Evolutionary conservation across 1,284 basidiomycete species (phyloP).

Genomic region (Moesziomyces sp.): DNA sequence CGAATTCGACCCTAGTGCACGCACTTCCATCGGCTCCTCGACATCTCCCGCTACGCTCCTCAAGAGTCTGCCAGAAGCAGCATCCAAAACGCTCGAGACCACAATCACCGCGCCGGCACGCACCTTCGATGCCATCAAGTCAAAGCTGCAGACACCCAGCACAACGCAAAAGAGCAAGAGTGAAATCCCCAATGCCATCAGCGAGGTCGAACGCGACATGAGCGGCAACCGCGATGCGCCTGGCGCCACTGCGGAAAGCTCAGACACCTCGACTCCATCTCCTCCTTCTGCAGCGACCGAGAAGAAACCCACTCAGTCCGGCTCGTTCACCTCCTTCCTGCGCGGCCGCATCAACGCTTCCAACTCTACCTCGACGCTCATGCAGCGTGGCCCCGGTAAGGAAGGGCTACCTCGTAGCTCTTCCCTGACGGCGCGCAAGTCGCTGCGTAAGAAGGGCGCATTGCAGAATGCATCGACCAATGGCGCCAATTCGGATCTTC

Average conservation of each 20-base stretch:
- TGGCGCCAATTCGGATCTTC: background rate
- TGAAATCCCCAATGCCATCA: slow-evolving; percentile 21
- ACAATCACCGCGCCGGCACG: slow-evolving; percentile 23
- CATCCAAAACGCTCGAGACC: slow-evolving; percentile 14
- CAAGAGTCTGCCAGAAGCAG: slow-evolving; percentile 30
- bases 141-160: slow-evolving; percentile 28
- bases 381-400: slow-evolving; percentile 12
- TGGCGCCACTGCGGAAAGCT: slow-evolving; percentile 4
- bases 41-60: slow-evolving; percentile 15
- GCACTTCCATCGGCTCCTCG: slow-evolving; percentile 6
- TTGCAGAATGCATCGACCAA: no score
- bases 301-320: background rate
- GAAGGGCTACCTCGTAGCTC: background rate
- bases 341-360: slow-evolving; percentile 3
- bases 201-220: slow-evolving; percentile 25
- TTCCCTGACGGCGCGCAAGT: slow-evolving; percentile 4
- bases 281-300: background rate
- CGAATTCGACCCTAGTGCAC: slow-evolving; percentile 14
- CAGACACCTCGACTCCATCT: no score
- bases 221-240: slow-evolving; percentile 21
- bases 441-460: background rate
- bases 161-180: slow-evolving; percentile 38
- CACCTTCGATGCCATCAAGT: slow-evolving; percentile 32
- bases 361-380: slow-evolving; percentile 1
- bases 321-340: slow-evolving; percentile 21